Percentiles rank a stretch among this genome's conserved stretches.
These are phyloP conservation scores for Geranium incanum DNA, from an alignment of 441 rosid species.

Conservation along the genomic window DNA sequence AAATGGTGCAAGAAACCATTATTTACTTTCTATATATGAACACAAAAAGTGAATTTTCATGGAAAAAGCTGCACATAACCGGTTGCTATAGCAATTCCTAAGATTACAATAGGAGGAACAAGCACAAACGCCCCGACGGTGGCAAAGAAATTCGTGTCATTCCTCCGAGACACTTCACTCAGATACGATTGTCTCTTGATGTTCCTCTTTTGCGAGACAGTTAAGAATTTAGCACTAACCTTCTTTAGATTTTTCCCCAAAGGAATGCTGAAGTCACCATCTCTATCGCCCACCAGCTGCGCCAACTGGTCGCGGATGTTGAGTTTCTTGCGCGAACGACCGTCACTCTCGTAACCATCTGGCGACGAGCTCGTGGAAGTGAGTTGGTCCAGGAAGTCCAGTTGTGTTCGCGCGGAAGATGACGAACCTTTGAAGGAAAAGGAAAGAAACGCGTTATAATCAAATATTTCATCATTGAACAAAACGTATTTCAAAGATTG, in stretches of 20 bases:
- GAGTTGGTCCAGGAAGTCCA: slow-evolving; percentile 75
- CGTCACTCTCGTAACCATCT: slow-evolving; percentile 53
- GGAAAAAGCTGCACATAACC: slow-evolving; percentile 96
- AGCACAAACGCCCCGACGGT: slow-evolving; percentile 77
- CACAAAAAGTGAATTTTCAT: slow-evolving; percentile 20
- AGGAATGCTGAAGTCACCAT: slow-evolving; percentile 59
- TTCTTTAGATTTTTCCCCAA: slow-evolving; percentile 77
- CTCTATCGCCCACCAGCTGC: slow-evolving; percentile 52
- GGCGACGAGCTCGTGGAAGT: slow-evolving; percentile 35
- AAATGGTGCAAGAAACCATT: slow-evolving; percentile 3
- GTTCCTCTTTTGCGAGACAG: slow-evolving; percentile 86
- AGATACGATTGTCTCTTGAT: slow-evolving; percentile 73
- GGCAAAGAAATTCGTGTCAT: slow-evolving; percentile 80
- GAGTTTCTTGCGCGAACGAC: slow-evolving; percentile 25
- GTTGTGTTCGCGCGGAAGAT: slow-evolving; percentile 59
- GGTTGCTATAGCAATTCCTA: slow-evolving; percentile 60
- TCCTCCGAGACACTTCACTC: slow-evolving; percentile 74
- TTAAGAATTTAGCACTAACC: slow-evolving; percentile 59
- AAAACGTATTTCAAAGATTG: not conserved
- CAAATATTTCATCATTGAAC: slow-evolving; percentile 4
- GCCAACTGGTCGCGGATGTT: slow-evolving; percentile 61
- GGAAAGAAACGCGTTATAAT: slow-evolving; percentile 5
- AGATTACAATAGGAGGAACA: slow-evolving; percentile 66
- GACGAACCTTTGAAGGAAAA: slow-evolving; percentile 37
- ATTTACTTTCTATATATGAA: slow-evolving; percentile 15